A percentile compares a stretch with the other conserved stretches of the same genome.
phyloP scores from a whole-genome alignment of 371 early-diverging fungal genomes.

The Agmasoma carcini region DNA sequence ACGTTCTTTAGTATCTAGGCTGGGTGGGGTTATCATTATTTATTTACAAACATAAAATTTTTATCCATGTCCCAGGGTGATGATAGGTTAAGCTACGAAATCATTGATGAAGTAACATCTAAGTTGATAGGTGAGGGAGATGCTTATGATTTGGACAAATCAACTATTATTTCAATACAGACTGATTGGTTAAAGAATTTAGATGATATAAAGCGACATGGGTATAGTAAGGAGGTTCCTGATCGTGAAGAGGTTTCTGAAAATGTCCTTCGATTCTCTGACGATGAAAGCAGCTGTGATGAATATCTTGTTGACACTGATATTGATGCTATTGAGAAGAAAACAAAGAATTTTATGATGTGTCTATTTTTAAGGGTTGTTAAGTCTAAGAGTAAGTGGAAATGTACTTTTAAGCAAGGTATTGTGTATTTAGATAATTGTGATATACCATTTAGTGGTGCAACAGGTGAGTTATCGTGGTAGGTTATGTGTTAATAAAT shows the following conservation, averaged over 20 bases:
- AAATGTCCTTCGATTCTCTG: neutral
- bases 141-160: conserved; percentile 13
- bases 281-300: neutral
- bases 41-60: neutral
- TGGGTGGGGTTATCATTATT: conserved; percentile 43
- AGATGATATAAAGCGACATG: conserved; percentile 1
- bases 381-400: conserved; percentile 52
- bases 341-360: conserved; percentile 44
- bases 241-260: neutral
- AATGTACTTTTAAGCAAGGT: conserved; percentile 52
- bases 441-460: conserved; percentile 52
- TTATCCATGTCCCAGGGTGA: no score
- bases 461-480: conserved; percentile 54
- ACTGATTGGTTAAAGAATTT: conserved; percentile 40
- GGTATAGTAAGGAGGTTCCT: neutral
- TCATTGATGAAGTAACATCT: conserved; percentile 36
- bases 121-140: conserved; percentile 13
- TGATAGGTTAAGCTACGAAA: conserved; percentile 38
- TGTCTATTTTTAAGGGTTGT: conserved; percentile 54
- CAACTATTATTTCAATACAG: conserved; percentile 30
- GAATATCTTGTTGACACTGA: conserved; percentile 2
- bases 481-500: conserved; percentile 24
- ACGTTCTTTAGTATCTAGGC: conserved; percentile 37
- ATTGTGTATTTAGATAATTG: conserved; percentile 49
- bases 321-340: conserved; percentile 17